Evolutionary conservation across 176 grass and related monocot genomes (phyloP).

Genomic region (Eragrostis nindensis): DNA sequence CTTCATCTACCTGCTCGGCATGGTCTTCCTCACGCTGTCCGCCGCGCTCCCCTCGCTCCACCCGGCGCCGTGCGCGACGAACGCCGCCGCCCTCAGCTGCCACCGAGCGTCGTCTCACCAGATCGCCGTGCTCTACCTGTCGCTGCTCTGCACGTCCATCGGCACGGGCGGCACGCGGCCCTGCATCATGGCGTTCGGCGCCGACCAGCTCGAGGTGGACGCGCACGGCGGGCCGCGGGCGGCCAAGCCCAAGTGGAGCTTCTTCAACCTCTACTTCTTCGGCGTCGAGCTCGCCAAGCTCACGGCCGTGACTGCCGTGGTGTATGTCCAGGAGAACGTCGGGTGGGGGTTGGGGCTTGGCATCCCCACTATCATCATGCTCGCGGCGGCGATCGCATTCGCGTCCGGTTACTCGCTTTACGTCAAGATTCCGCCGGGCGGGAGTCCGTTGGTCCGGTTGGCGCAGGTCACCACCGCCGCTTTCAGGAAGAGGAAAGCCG

Average conservation of each 20-base stretch:
- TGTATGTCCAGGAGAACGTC: conserved; percentile 70
- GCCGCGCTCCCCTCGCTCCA: conserved; percentile 45
- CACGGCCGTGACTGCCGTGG: conserved; percentile 49
- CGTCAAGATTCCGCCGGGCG: conserved; percentile 48
- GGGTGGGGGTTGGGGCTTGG: conserved; percentile 71
- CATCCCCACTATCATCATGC: conserved; percentile 55
- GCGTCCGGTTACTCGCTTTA: conserved; percentile 56
- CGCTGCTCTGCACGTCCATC: conserved; percentile 61
- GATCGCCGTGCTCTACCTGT: conserved; percentile 49
- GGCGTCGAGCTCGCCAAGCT: conserved; percentile 56
- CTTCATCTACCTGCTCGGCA: conserved; percentile 64
- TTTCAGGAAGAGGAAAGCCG: conserved; percentile 51
- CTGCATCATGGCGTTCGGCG: conserved; percentile 70
- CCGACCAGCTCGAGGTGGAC: conserved; percentile 60
- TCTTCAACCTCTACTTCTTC: conserved; percentile 82
- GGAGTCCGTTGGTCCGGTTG: conserved; percentile 58
- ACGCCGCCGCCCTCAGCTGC: conserved; percentile 21
- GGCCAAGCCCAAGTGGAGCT: conserved; percentile 37
- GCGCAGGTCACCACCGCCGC: conserved; percentile 54
- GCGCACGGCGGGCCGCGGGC: neutral
- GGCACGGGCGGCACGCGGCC: conserved; percentile 66
- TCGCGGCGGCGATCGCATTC: conserved; percentile 36
- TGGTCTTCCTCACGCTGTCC: conserved; percentile 64
- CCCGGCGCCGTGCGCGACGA: conserved; percentile 28
- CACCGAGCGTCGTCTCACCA: conserved; percentile 38